Base-by-base conservation (phyloP, 2,329 filamentous ascomycete species). In the Hysterium pulicare region DNA sequence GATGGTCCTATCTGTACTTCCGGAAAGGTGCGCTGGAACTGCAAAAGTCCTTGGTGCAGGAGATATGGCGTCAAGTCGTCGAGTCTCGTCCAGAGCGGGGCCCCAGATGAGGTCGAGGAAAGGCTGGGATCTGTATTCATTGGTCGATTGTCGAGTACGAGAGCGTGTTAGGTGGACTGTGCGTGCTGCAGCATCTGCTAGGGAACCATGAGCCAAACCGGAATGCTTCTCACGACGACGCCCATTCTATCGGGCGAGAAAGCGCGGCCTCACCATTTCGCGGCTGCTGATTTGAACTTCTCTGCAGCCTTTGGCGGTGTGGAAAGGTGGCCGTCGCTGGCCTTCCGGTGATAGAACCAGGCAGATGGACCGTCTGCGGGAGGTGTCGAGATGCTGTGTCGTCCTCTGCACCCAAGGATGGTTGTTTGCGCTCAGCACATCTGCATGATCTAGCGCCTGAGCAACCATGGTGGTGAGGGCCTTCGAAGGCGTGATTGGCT, bases 401-500 rank as follows among this genome's bases (percentile, higher is more conserved):
- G 8, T 28, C 26, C 26, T 8, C 8, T 8, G 8, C 26, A 8
- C 4, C 10, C 16, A 37, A 21, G 34, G 34, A 37, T 11, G 4
- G 20, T 17, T 22, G n/a, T 19, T 31, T 31, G 28, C 37, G 24
- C 37, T 26, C 26, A 40, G 41, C n/a, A n/a, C n/a, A n/a, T n/a
- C 37, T 37, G 42, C 28, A 36, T 36, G 38, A n/a, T 23, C 31
- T 19, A 15, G 20, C 22, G 40, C 10, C 19, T 16, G 26, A n/a
- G 37, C 28, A 26, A n/a, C 24, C 7, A 23, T 4, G 33, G 21
- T 31, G 38, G 36, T 34, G 21, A 28, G 32, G 32, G 19, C 9
- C 5, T 16, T 13, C 17, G 21, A 5, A 3, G 21, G 35, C 31
- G 41, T 42, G 41, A 47, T 47, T 41, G 45, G 45, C n/a, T 22